These are phyloP conservation scores for Endothia cerciana DNA, from an alignment of 2,329 filamentous ascomycete genomes.

Conservation along the genomic window DNA sequence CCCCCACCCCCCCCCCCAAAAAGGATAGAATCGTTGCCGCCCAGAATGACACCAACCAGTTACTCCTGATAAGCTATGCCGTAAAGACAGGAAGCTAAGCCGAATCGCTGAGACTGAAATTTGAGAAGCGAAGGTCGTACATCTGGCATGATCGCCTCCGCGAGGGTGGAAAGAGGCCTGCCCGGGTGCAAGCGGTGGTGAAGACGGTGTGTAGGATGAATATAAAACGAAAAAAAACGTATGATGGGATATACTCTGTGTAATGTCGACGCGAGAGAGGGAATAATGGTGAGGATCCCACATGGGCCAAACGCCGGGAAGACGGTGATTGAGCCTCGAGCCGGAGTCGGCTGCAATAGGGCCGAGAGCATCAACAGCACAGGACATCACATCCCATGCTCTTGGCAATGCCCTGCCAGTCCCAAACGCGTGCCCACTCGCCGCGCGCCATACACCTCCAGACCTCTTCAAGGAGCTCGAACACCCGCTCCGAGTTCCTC, in stretches of 20 bases:
- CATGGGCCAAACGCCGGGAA: background rate
- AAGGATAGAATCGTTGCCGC: background rate
- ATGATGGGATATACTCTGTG: background rate
- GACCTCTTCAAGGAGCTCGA: constrained; percentile 59
- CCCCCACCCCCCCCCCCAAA: too few species aligned
- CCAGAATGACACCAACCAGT: background rate
- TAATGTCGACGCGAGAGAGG: background rate
- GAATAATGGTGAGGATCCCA: background rate
- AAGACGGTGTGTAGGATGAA: background rate
- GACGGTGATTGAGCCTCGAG: background rate
- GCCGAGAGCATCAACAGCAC: constrained; percentile 41
- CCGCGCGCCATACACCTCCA: constrained; percentile 63
- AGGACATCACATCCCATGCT: constrained; percentile 60
- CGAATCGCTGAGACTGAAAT: constrained; percentile 1
- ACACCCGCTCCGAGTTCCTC: constrained; percentile 58
- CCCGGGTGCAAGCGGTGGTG: background rate
- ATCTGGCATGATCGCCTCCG: background rate
- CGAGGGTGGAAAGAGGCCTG: constrained; percentile 1
- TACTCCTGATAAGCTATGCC: constrained; percentile 3
- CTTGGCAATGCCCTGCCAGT: constrained; percentile 63
- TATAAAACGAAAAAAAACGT: background rate
- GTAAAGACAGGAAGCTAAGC: constrained; percentile 10
- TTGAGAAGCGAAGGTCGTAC: constrained; percentile 4
- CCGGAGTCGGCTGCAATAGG: background rate
- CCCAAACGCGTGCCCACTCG: constrained; percentile 64